A percentile compares a stretch with the other conserved stretches of the same genome.
phyloP scores from a whole-genome alignment of 495 filamentous ascomycete species.

The Lichenothelia convexa region DNA sequence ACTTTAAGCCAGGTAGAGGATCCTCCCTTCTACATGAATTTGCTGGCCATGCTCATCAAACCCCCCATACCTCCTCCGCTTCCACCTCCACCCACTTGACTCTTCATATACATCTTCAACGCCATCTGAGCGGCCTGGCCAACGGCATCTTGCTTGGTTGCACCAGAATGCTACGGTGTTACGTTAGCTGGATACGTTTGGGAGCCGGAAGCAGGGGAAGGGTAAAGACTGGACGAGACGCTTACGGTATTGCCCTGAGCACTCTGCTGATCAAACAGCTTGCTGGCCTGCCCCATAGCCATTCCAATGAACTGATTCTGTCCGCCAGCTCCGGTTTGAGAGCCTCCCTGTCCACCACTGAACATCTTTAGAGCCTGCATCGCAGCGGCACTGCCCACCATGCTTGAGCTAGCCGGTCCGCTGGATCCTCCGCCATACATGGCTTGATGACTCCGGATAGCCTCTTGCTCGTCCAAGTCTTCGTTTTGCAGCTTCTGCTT shows the following conservation, averaged over 20 bases:
- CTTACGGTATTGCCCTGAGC: conserved; percentile 31
- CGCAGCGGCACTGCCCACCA: conserved; percentile 42
- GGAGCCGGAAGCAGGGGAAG: background rate
- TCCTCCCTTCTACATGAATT: conserved; percentile 17
- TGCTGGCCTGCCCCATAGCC: conserved; percentile 49
- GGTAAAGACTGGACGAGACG: no score
- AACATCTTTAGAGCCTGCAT: conserved; percentile 57
- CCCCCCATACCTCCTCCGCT: conserved; percentile 25
- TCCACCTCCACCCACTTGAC: conserved; percentile 29
- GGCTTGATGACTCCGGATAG: conserved; percentile 35
- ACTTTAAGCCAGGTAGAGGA: no score
- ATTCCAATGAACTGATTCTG: conserved; percentile 47
- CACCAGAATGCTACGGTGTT: conserved; percentile 11
- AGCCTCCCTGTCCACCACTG: conserved; percentile 16
- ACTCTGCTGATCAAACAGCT: conserved; percentile 45
- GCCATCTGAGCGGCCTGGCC: conserved; percentile 44
- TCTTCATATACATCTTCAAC: conserved; percentile 52
- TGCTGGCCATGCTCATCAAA: conserved; percentile 40
- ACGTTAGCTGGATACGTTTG: background rate
- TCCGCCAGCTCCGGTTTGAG: conserved; percentile 17
- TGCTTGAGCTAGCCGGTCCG: conserved; percentile 10
- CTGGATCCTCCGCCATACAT: conserved; percentile 30
- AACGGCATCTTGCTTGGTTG: conserved; percentile 43
- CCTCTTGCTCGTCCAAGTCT: conserved; percentile 37
- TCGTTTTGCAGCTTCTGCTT: conserved; percentile 27